phyloP scores from a whole-genome alignment of 2,329 filamentous ascomycete genomes.

The Xylaria polymorpha region DNA sequence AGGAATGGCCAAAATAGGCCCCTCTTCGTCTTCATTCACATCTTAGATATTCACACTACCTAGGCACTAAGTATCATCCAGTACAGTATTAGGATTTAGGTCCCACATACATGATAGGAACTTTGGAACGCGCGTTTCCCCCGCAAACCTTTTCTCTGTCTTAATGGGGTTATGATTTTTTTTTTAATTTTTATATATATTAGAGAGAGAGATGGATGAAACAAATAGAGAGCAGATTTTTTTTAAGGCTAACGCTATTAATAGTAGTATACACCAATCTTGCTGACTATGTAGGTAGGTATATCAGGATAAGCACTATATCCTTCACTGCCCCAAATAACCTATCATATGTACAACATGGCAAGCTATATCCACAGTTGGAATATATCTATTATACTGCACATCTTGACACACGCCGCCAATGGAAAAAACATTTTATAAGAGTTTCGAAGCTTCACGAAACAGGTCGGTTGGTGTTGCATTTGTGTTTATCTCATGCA shows the following conservation, averaged over 20 bases:
- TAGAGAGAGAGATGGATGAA: not conserved
- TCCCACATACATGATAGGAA: not conserved
- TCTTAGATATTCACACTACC: not conserved
- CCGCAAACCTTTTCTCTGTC: not conserved
- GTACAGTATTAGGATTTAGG: not conserved
- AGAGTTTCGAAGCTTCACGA: conserved; percentile 5
- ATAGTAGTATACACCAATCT: conserved; percentile 5
- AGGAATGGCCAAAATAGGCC: conserved; percentile 9
- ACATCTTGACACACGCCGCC: not conserved
- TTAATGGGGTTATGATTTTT: no score
- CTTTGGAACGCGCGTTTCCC: conserved; percentile 8
- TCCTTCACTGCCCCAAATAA: conserved; percentile 1
- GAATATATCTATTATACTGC: conserved; percentile 4
- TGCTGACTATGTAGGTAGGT: not conserved
- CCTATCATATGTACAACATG: not conserved
- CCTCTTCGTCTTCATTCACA: not conserved
- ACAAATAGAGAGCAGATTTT: no score
- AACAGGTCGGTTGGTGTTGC: conserved; percentile 19
- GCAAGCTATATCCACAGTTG: not conserved
- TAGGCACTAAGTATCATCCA: not conserved
- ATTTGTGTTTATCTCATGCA: conserved; percentile 31
- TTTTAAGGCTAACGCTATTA: conserved; percentile 1
- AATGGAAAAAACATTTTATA: conserved; percentile 8
- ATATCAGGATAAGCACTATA: not conserved
- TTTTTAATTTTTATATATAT: no score